phyloP scores from a whole-genome alignment of 1,139 yeast species.

The Debaryomyces udenii region DNA sequence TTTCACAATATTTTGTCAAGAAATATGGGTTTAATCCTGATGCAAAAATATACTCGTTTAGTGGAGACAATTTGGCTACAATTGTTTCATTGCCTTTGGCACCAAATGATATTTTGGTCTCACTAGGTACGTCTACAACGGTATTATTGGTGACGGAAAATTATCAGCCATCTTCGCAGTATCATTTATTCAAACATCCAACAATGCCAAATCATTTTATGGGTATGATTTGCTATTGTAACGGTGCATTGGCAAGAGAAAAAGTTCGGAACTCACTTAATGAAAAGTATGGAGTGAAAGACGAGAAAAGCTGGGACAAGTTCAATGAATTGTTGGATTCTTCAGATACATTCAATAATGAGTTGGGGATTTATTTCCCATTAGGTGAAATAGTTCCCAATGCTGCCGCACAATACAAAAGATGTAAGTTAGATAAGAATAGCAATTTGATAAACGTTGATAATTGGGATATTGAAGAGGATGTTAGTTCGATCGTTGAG shows the following conservation, averaged over 20 bases:
- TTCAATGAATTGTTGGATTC: conserved; percentile 60
- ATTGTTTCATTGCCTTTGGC: conserved; percentile 78
- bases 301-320: conserved; percentile 57
- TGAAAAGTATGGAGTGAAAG: conserved; percentile 36
- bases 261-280: conserved; percentile 68
- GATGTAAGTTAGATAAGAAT: conserved; percentile 41
- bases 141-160: conserved; percentile 78
- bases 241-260: conserved; percentile 88
- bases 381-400: conserved; percentile 88
- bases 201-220: conserved; percentile 74
- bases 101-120: conserved; percentile 75
- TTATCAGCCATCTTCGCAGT: conserved; percentile 77
- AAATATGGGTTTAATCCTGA: conserved; percentile 62
- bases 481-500: conserved; percentile 78
- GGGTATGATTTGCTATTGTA: conserved; percentile 96
- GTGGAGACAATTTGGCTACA: conserved; percentile 93
- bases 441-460: conserved; percentile 23
- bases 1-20: conserved; percentile 60
- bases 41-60: conserved; percentile 68
- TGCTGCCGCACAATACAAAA: conserved; percentile 59
- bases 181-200: conserved; percentile 87
- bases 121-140: conserved; percentile 90
- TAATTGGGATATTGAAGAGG: conserved; percentile 57
- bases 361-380: conserved; percentile 83
- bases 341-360: conserved; percentile 38